Evolutionary conservation across 345 rosid species (phyloP), one percentile per base, ranked within the genome.

Genomic region (Camelina hispida): DNA sequence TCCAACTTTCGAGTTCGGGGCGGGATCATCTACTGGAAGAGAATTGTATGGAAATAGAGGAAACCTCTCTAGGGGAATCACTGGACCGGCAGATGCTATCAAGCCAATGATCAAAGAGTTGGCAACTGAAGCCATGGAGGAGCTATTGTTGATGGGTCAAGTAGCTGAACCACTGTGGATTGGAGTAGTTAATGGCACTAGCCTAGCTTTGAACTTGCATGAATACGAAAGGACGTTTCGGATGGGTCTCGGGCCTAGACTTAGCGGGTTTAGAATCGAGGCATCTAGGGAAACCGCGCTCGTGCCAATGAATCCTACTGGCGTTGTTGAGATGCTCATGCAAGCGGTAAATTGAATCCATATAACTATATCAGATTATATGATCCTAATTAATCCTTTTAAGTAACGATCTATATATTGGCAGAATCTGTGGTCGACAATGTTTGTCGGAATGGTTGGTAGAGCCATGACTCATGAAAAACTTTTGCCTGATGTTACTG

Each of bases 51-150:
- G 86, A 71, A 78, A 20, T 35, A 75, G 86, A 0, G 88, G 88
- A n/a, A 93, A 87, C 81, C 80, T 83, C 52, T 73, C 83, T 15
- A 80, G 87, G 73, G 20, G 30, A 42, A 32, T 34, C 55, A 58
- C 61, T 16, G 84, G 80, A 5, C 87, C 88, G 0, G 76, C 77
- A 0, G 93, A 89, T 52, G 88, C 84, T 0, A 87, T 87, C 46
- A 96, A 87, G 74, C 91, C 91, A 0, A 71, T 86, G 80, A 79
- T 93, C 43, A 78, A 93, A 9, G 95, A 91, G 81, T 88, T 96
- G 6, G 99, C 96, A 0, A 84, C 88, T 37, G 84, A 82, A 15
- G 97, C 99, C 25, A 93, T 96, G 99, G 96, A 91, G 65, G 99
- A 96, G 75, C 73, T 96, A 0, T 22, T 91, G 48, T 78, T 81